Base-by-base conservation (phyloP, 768 basidiomycete genomes). In the Chalciporus sphaerocephalus region DNA sequence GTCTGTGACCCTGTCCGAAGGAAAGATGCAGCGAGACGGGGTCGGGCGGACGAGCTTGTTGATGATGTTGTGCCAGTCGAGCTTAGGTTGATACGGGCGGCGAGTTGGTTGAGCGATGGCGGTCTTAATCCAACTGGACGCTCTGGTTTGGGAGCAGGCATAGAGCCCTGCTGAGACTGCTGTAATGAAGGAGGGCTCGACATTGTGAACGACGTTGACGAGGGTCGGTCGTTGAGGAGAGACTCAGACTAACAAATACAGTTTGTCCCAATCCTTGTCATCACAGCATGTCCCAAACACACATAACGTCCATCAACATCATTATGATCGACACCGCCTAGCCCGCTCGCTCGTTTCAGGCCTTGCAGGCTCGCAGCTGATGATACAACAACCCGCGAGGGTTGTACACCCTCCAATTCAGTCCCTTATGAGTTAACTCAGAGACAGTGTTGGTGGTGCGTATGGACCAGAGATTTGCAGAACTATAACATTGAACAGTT, bases 81-180 rank as follows among this genome's bases (percentile, higher is more conserved):
- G 38, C 69, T 79, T 40, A 74, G 67, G 55, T 73, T 79, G 62
- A 89, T 86, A 39, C 86, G 81, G 5, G 87, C 87, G 2, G 85
- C 88, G 44, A 91, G 80, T 64, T 89, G 85, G 68, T 87, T 85
- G 12, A 91, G 74, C 6, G 88, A 88, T 1, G 87, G 87, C 15
- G 82, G 70, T 18, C 86, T 79, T 21, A 58, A 30, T 21, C 55
- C 54, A 6, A 53, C 40, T n/a, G 67, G 44, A 15, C 69, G 62
- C 38, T 74, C 72, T 17, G 70, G 60, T 52, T 70, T 72, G 37
- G 69, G 61, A 2, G 57, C 66, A 40, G 69, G 63, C 48, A 66
- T 50, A 13, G 66, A 58, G 10, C 65, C 48, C 11, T 66, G 57
- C 30, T 66, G 16, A 20, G 60, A 64, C 15, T 59, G 60, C 16